Conservation (phyloP, 192 early-diverging fungal genomes). For the Phycomyces nitens region DNA sequence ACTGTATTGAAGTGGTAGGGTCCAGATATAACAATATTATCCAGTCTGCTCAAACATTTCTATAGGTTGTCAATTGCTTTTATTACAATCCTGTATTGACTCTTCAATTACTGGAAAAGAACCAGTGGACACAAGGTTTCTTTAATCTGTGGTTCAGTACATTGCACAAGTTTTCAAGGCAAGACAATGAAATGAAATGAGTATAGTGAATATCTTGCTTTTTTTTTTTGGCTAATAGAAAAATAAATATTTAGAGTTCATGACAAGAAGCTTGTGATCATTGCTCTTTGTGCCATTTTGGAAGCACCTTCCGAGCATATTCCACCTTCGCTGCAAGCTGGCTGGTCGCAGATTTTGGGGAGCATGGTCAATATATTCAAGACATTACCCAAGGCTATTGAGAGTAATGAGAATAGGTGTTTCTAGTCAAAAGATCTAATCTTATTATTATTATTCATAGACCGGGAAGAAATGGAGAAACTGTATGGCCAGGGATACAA, state of each 20-base stretch:
- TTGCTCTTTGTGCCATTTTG: constrained; percentile 72
- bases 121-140: constrained; percentile 69
- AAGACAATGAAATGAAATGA: too few relatives aligned
- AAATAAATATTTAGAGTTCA: constrained; percentile 57
- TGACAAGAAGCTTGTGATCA: constrained; percentile 88
- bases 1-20: constrained; percentile 66
- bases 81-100: constrained; percentile 84
- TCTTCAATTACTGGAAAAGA: constrained; percentile 72
- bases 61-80: constrained; percentile 69
- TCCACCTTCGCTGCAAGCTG: constrained; percentile 65
- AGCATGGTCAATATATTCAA: constrained; percentile 71
- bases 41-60: not conserved
- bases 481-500: constrained; percentile 53
- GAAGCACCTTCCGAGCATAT: constrained; percentile 67
- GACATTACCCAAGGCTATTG: constrained; percentile 63
- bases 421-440: not conserved
- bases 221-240: not conserved
- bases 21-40: not conserved
- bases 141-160: constrained; percentile 73
- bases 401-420: constrained; percentile 38
- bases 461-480: constrained; percentile 45
- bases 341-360: constrained; percentile 70
- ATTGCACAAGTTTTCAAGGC: constrained; percentile 60
- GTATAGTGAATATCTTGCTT: too few relatives aligned
- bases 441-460: constrained; percentile 32